Conservation (phyloP, 805 yeast species). For the Komagataella pseudopastoris region DNA sequence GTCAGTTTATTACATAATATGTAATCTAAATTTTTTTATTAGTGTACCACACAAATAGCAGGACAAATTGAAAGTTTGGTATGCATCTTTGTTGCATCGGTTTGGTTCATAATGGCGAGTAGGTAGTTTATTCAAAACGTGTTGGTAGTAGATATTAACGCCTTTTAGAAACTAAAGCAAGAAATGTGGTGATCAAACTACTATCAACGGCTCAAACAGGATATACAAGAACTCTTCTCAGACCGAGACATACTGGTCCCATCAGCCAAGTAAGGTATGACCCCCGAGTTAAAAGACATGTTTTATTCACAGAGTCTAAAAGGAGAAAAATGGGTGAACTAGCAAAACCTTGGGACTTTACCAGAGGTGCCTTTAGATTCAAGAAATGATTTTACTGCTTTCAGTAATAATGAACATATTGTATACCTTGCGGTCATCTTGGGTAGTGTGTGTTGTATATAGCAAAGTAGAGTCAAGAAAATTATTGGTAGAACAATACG, state of each 20-base stretch:
- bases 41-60: neutral
- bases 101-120: constrained; percentile 9
- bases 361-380: constrained; percentile 26
- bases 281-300: constrained; percentile 82
- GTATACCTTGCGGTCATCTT: neutral
- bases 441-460: neutral
- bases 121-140: constrained; percentile 2
- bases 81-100: neutral
- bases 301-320: constrained; percentile 76
- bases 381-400: constrained; percentile 12
- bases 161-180: constrained; percentile 45
- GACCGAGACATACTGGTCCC: constrained; percentile 71
- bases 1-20: neutral
- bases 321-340: constrained; percentile 65
- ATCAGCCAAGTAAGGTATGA: constrained; percentile 79
- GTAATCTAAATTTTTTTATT: neutral
- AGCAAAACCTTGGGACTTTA: constrained; percentile 31
- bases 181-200: constrained; percentile 73
- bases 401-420: constrained; percentile 4
- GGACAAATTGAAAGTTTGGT: neutral
- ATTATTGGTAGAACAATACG: too few species aligned
- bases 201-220: constrained; percentile 90
- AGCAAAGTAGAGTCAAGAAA: neutral
- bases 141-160: neutral
- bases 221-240: constrained; percentile 61